These are phyloP conservation scores for Nigrospora osmanthi DNA, from an alignment of 2,329 filamentous ascomycete species.

Conservation along the genomic window DNA sequence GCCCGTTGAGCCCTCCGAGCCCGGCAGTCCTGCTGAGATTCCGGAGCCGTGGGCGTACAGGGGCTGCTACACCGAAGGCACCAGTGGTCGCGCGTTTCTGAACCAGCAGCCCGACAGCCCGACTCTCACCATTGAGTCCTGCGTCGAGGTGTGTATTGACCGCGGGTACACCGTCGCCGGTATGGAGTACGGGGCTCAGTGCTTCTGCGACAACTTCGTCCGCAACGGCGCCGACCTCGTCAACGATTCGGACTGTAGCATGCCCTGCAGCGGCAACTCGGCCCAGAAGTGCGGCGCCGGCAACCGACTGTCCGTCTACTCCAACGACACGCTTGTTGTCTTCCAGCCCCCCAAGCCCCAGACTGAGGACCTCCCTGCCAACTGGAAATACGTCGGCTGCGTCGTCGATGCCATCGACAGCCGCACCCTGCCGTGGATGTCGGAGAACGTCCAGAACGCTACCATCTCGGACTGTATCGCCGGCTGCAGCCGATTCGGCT, in stretches of 20 bases:
- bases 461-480: slow-evolving; percentile 30
- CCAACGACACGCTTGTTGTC: slow-evolving; percentile 10
- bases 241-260: slow-evolving; percentile 12
- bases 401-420: slow-evolving; percentile 12
- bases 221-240: slow-evolving; percentile 12
- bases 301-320: slow-evolving; percentile 13
- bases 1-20: background rate
- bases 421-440: slow-evolving; percentile 27
- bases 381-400: slow-evolving; percentile 14
- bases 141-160: slow-evolving; percentile 11
- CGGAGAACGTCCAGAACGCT: slow-evolving; percentile 28
- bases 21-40: slow-evolving; percentile 4
- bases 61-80: slow-evolving; percentile 13
- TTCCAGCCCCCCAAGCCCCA: slow-evolving; percentile 9
- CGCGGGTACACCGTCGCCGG: slow-evolving; percentile 20
- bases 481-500: slow-evolving; percentile 31
- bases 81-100: slow-evolving; percentile 8
- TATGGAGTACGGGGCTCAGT: slow-evolving; percentile 21
- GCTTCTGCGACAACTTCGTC: slow-evolving; percentile 17
- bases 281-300: slow-evolving; percentile 14
- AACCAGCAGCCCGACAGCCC: slow-evolving; percentile 12
- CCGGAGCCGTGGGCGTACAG: slow-evolving; percentile 10
- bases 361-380: slow-evolving; percentile 6
- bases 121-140: slow-evolving; percentile 13
- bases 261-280: slow-evolving; percentile 13